Evolutionary conservation across 1,139 yeast genomes (phyloP).

Genomic region (Debaryomyces robertsiae): DNA sequence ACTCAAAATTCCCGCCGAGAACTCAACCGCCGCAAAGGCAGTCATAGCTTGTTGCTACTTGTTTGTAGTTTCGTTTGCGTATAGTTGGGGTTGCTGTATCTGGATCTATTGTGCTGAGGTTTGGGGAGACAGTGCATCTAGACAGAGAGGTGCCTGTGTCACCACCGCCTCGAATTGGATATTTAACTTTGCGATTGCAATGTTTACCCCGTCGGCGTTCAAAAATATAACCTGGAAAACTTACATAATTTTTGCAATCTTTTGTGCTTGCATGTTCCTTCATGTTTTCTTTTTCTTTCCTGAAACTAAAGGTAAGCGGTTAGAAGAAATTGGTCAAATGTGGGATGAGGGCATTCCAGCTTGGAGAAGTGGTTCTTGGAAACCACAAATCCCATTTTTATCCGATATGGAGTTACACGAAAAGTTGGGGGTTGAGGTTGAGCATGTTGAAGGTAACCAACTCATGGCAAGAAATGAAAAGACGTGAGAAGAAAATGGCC

Average conservation of each 20-base stretch:
- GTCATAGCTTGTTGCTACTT: constrained; percentile 55
- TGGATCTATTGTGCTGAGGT: constrained; percentile 56
- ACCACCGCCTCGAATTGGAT: constrained; percentile 53
- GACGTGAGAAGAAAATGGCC: no score
- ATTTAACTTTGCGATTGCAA: constrained; percentile 47
- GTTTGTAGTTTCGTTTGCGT: constrained; percentile 50
- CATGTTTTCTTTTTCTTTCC: constrained; percentile 70
- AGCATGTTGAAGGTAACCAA: neutral
- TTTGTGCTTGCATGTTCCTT: constrained; percentile 54
- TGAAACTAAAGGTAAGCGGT: constrained; percentile 61
- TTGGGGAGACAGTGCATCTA: constrained; percentile 49
- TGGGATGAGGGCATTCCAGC: constrained; percentile 62
- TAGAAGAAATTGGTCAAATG: constrained; percentile 65
- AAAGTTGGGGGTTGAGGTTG: neutral
- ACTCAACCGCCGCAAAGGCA: constrained; percentile 45
- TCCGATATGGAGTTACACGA: constrained; percentile 26
- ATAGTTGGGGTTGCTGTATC: constrained; percentile 56
- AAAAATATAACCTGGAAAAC: constrained; percentile 50
- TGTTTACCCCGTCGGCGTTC: constrained; percentile 50
- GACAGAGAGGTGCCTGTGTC: constrained; percentile 55
- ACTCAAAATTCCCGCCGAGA: constrained; percentile 36
- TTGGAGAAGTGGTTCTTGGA: constrained; percentile 52
- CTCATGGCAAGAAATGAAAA: no score
- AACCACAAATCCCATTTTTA: constrained; percentile 44
- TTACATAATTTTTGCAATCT: constrained; percentile 47